Evolutionary conservation across 768 basidiomycete genomes (phyloP).

Genomic region (Termitomyces sp.): DNA sequence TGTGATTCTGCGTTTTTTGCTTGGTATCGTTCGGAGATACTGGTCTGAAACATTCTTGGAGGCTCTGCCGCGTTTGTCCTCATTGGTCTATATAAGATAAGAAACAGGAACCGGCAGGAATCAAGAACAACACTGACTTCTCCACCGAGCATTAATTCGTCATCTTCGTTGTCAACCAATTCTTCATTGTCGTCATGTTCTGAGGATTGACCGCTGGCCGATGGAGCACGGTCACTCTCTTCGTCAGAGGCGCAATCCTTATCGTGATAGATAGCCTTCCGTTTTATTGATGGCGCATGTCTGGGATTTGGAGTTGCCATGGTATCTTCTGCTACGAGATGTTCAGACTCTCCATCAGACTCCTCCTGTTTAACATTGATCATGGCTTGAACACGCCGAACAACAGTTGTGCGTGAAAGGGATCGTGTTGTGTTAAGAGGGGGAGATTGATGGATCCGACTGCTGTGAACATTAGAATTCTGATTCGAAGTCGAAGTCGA

Average conservation of each 20-base stretch:
- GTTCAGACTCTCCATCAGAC: conserved; percentile 17
- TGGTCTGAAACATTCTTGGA: conserved; percentile 9
- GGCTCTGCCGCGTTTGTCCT: conserved; percentile 19
- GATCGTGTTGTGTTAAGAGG: conserved; percentile 7
- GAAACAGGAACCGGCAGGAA: neutral
- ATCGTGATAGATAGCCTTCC: conserved; percentile 2
- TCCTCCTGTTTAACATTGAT: conserved; percentile 65
- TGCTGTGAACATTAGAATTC: neutral
- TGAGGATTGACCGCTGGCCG: conserved; percentile 5
- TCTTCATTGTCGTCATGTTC: conserved; percentile 31
- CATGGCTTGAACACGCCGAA: conserved; percentile 66
- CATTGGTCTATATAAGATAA: conserved; percentile 24
- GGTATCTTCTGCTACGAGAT: neutral
- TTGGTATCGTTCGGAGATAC: conserved; percentile 20
- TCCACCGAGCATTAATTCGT: conserved; percentile 60
- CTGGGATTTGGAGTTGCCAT: neutral
- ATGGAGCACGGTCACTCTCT: conserved; percentile 1
- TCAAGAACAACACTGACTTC: conserved; percentile 34
- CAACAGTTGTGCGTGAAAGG: conserved; percentile 30
- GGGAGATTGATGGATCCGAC: conserved; percentile 9
- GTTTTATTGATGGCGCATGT: conserved; percentile 3
- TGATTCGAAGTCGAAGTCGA: neutral
- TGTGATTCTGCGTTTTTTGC: conserved; percentile 31
- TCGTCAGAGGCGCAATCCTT: conserved; percentile 7
- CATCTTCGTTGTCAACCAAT: conserved; percentile 43